phyloP scores from a whole-genome alignment of 2,329 filamentous ascomycete species.

The Mycosphaerelloides madeirae region DNA sequence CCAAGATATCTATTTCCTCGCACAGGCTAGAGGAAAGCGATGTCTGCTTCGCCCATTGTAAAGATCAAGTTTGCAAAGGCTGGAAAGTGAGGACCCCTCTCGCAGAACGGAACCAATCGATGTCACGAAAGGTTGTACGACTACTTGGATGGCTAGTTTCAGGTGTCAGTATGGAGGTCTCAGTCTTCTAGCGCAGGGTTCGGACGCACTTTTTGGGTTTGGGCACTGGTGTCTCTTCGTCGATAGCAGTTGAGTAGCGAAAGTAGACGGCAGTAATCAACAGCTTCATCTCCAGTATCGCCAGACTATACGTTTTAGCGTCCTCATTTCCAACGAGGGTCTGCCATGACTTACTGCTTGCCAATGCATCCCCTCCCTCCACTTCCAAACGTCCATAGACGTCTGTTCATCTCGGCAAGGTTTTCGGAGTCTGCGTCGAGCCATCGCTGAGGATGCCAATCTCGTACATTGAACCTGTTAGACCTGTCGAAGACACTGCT shows the following conservation, averaged over 20 bases:
- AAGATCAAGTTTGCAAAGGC: too few species aligned
- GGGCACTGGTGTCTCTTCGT: not conserved
- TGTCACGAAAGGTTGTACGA: not conserved
- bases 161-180: too few species aligned
- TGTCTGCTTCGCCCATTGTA: too few species aligned
- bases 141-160: not conserved
- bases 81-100: not conserved
- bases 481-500: not conserved
- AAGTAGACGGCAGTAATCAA: not conserved
- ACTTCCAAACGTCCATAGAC: conserved; percentile 1
- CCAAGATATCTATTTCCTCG: too few species aligned
- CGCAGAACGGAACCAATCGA: not conserved
- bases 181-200: too few species aligned
- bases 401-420: conserved; percentile 1
- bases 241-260: not conserved
- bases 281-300: conserved; percentile 2
- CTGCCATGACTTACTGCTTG: not conserved
- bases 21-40: too few species aligned
- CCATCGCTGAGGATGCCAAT: not conserved
- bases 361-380: conserved; percentile 4
- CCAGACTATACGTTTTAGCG: too few species aligned
- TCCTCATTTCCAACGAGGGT: not conserved
- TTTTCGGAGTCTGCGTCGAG: not conserved
- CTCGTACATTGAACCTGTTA: not conserved
- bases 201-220: not conserved